phyloP scores from a whole-genome alignment of 2,329 filamentous ascomycete genomes.

The Dissoconium aciculare region DNA sequence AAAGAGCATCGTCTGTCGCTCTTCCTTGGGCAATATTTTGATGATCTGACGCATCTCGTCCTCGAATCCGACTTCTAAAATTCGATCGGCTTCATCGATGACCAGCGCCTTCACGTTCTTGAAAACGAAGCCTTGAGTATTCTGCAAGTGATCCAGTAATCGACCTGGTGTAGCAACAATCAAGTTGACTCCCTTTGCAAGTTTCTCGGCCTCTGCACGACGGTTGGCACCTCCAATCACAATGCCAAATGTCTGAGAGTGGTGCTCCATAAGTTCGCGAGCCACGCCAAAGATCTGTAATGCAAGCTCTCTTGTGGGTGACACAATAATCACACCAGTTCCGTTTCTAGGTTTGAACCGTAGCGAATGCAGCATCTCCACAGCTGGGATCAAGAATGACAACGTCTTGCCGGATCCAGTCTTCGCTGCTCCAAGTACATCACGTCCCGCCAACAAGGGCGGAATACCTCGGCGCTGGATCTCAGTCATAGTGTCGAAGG shows the following conservation, averaged over 20 bases:
- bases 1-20: conserved; percentile 94
- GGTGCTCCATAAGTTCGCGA: conserved; percentile 77
- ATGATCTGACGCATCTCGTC: conserved; percentile 96
- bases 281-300: conserved; percentile 95
- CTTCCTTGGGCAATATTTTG: conserved; percentile 76
- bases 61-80: conserved; percentile 94
- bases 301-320: conserved; percentile 83
- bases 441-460: conserved; percentile 72
- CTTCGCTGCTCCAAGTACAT: conserved; percentile 90
- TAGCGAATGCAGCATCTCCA: conserved; percentile 82
- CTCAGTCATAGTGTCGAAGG: conserved; percentile 87
- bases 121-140: conserved; percentile 76
- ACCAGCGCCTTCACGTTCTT: conserved; percentile 86
- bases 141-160: conserved; percentile 84
- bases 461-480: conserved; percentile 83
- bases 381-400: conserved; percentile 81
- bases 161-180: conserved; percentile 87
- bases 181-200: conserved; percentile 85
- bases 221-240: conserved; percentile 91
- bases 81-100: conserved; percentile 93
- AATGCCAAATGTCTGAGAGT: conserved; percentile 91
- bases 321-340: conserved; percentile 81
- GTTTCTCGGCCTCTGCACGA: conserved; percentile 82
- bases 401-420: conserved; percentile 93
- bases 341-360: conserved; percentile 90